phyloP scores from a whole-genome alignment of 1,139 yeast species.

The Pichia sp. region DNA sequence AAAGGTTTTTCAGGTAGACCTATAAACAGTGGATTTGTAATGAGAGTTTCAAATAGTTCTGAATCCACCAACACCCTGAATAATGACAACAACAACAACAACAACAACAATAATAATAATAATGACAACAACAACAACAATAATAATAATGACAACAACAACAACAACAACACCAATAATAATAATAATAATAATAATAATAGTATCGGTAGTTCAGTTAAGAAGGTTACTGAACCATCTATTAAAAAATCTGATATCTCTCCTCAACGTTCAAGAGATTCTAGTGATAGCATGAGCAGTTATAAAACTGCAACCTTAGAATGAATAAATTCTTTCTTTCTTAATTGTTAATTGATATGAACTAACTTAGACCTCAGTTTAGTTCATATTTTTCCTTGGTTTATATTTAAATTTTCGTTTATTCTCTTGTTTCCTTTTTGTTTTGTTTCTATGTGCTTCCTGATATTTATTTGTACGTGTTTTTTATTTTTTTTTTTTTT shows the following conservation, averaged over 20 bases:
- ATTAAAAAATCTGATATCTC: conserved; percentile 1
- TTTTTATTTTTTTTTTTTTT: background rate
- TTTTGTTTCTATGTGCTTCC: background rate
- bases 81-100: background rate
- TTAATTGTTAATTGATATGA: background rate
- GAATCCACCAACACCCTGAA: background rate
- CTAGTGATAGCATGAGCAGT: conserved; percentile 9
- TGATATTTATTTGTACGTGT: background rate
- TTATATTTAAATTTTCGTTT: background rate
- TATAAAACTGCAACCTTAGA: background rate
- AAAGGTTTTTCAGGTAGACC: conserved; percentile 10
- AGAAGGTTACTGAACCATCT: background rate
- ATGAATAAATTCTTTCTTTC: background rate
- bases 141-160: background rate
- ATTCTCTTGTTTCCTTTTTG: background rate
- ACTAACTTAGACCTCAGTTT: background rate
- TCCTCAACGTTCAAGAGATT: conserved; percentile 7
- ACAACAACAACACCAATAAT: background rate
- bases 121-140: background rate
- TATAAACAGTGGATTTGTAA: conserved; percentile 1
- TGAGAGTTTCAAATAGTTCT: conserved; percentile 6
- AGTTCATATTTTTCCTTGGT: background rate
- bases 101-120: no score
- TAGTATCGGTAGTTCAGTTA: conserved; percentile 1
- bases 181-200: background rate